phyloP scores from a whole-genome alignment of 2,329 filamentous ascomycete genomes.

The Penicillium sp. region DNA sequence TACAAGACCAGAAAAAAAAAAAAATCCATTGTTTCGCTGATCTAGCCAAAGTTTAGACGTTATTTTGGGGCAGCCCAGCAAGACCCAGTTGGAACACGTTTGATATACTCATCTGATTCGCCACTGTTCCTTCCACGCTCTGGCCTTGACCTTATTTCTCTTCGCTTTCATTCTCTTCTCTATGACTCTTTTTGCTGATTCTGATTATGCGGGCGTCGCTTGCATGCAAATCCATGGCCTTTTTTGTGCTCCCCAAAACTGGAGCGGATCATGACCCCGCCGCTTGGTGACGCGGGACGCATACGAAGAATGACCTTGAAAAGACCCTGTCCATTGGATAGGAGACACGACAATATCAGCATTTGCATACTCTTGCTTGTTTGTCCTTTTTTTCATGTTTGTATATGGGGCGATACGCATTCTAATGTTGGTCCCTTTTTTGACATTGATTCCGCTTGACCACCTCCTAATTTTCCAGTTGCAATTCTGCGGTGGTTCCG shows the following conservation, averaged over 20 bases:
- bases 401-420: slow-evolving; percentile 33
- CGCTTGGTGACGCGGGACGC: slow-evolving; percentile 27
- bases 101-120: slow-evolving; percentile 2
- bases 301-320: slow-evolving; percentile 33
- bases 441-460: slow-evolving; percentile 1
- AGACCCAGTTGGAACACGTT: slow-evolving; percentile 30
- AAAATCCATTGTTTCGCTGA: slow-evolving; percentile 35
- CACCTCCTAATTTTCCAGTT: slow-evolving; percentile 4
- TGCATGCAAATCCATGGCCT: slow-evolving; percentile 26
- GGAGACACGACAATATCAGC: slow-evolving; percentile 36
- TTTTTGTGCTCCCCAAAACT: slow-evolving; percentile 19
- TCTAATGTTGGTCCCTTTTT: slow-evolving; percentile 22
- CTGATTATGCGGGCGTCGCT: slow-evolving; percentile 19
- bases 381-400: slow-evolving; percentile 16
- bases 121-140: background rate
- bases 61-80: slow-evolving; percentile 39
- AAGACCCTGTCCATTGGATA: slow-evolving; percentile 28
- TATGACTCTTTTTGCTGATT: slow-evolving; percentile 16
- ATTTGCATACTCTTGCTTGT: slow-evolving; percentile 34
- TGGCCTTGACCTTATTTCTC: slow-evolving; percentile 10
- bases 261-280: slow-evolving; percentile 26
- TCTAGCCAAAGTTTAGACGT: slow-evolving; percentile 40
- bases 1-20: slow-evolving; percentile 37
- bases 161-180: slow-evolving; percentile 7
- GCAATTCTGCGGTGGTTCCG: slow-evolving; percentile 9